Evolutionary conservation across 345 rosid species (phyloP), one percentile per base, ranked within the genome.

Genomic region (Hibiscus syriacus): DNA sequence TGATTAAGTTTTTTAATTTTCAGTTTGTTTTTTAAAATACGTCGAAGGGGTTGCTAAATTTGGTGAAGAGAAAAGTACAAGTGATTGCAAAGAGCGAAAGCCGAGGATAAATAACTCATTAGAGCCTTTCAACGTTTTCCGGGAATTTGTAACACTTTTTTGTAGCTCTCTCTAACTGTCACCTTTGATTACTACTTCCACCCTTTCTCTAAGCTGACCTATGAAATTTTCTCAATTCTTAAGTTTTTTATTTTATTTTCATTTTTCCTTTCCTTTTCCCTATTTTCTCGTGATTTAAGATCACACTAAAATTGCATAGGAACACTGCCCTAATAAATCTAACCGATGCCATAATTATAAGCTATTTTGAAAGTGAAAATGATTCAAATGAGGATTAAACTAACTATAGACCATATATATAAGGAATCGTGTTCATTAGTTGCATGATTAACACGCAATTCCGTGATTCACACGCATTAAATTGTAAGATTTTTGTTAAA

Each of bases 41-140:
- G 2, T 4, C 25, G 1, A 49, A 36, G 17, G 41, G 48, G 14
- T 75, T 73, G 38, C 78, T 70, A 75, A 73, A 75, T 78, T 79
- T 80, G 81, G 46, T 38, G 68, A 76, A 73, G 66, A 59, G 60
- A 63, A 64, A 65, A 66, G 57, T 34, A 73, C 49, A 70, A 77
- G 78, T 73, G 67, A 68, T 38, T 2, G 65, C 12, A 26, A 13
- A 57, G 67, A 63, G 72, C 83, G 78, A 61, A 70, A 75, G 72
- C 55, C 60, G 41, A 73, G 83, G 86, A 81, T 76, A 71, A 69
- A 72, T 10, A 49, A 19, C 54, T 49, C 54, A 49, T 17, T 17
- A 61, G 58, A 67, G 75, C 54, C 70, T 55, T 69, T 52, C 69
- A 76, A 45, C 49, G 49, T 70, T 76, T 73, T 62, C 36, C 72